Percentiles rank a stretch among this genome's conserved stretches.
Conservation (phyloP, 441 rosid genomes). For the Erodium trifolium region DNA sequence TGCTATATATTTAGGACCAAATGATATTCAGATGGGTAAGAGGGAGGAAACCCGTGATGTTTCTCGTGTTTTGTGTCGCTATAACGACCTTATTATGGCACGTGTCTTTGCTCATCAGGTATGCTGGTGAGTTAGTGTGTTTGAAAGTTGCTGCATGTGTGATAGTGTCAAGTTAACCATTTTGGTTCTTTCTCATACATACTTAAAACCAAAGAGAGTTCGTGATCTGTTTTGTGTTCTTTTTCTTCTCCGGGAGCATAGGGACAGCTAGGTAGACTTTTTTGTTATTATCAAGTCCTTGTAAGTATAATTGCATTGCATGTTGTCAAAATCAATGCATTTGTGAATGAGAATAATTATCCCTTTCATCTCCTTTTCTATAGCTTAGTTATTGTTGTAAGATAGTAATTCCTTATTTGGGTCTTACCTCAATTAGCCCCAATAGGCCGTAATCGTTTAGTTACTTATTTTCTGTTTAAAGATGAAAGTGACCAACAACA, state of each 20-base stretch:
- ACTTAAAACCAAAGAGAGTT: background rate
- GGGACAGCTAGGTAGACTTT: background rate
- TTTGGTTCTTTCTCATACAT: background rate
- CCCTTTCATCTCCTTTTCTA: background rate
- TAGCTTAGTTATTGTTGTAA: background rate
- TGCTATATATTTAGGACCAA: constrained; percentile 79
- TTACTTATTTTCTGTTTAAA: background rate
- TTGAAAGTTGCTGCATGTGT: constrained; percentile 5
- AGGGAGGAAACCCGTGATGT: constrained; percentile 94
- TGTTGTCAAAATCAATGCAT: constrained; percentile 3
- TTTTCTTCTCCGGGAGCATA: background rate
- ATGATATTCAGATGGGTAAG: constrained; percentile 96
- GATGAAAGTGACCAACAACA: background rate
- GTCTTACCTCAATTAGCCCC: constrained; percentile 1
- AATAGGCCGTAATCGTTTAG: background rate
- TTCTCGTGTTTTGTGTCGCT: constrained; percentile 83
- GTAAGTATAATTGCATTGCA: background rate
- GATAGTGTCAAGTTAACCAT: background rate
- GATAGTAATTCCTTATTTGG: background rate
- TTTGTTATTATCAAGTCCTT: background rate
- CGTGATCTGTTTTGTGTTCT: background rate
- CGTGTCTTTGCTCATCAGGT: constrained; percentile 99
- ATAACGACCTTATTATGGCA: constrained; percentile 93
- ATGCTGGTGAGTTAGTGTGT: constrained; percentile 53
- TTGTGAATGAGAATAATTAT: background rate